Conservation (phyloP, 257 asterid species). For the Parsonsia alboflavescens region DNA sequence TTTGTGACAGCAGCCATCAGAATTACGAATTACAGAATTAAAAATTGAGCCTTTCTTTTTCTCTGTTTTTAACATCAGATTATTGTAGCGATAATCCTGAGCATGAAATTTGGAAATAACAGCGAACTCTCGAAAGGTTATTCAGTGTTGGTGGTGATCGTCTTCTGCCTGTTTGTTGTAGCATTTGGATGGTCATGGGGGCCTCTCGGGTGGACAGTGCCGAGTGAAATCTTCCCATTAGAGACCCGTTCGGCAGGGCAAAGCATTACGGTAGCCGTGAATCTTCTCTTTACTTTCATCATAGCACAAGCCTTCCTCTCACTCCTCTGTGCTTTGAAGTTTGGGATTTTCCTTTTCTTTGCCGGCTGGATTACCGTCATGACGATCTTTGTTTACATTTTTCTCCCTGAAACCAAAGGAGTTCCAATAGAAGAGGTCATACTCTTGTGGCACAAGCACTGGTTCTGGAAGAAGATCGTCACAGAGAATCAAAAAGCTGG, state of each 20-base stretch:
- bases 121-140: constrained; percentile 20
- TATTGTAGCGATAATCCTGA: constrained; percentile 24
- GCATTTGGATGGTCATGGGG: constrained; percentile 41
- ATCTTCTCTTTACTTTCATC: constrained; percentile 36
- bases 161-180: constrained; percentile 23
- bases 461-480: constrained; percentile 33
- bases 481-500: constrained; percentile 2
- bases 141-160: constrained; percentile 20
- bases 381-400: constrained; percentile 32
- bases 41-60: not conserved
- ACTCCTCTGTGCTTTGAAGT: constrained; percentile 36
- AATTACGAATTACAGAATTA: too few species aligned
- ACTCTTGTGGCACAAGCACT: constrained; percentile 32
- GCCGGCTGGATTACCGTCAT: constrained; percentile 36
- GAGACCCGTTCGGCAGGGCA: constrained; percentile 36
- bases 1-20: not conserved
- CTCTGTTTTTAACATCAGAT: constrained; percentile 10
- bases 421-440: constrained; percentile 39
- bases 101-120: constrained; percentile 13
- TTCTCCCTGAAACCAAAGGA: constrained; percentile 40
- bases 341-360: constrained; percentile 38
- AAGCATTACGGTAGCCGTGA: constrained; percentile 42
- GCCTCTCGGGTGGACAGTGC: constrained; percentile 40
- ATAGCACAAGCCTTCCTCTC: constrained; percentile 34
- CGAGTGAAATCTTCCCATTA: constrained; percentile 36